Base-by-base conservation (phyloP, 345 rosid species). In the Citrus reticulata region DNA sequence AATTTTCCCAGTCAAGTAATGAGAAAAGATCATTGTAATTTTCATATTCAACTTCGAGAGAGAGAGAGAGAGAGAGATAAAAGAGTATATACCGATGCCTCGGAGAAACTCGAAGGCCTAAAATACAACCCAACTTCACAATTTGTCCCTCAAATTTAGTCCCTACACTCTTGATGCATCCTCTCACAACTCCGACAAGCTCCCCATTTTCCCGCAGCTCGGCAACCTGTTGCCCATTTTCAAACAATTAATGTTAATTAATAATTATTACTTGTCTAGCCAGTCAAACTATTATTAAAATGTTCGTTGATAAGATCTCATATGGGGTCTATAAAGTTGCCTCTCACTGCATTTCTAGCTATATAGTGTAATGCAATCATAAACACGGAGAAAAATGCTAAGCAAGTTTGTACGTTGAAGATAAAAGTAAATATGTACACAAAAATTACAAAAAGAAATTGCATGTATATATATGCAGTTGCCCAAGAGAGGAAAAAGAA, bases 51-150 rank as follows among this genome's bases (percentile, higher is more conserved):
- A 40, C 63, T 17, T 37, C n/a, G 61, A 59, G 27, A 75, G 67
- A 46, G 78, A 22, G 27, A 77, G 39, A 14, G n/a, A n/a, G 34
- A 49, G 58, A 59, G 57, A 32, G 68, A 54, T 1, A 46, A 13
- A 11, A 46, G 51, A 68, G 32, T 49, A 30, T 34, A 6, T 81
- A 90, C 93, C 90, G 84, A 77, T 88, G 90, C 35, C 32, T 64
- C 27, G 90, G 88, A 85, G 88, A 87, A 72, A 90, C 91, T 72
- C 93, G 86, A 57, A 90, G 91, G 78, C 93, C 91, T 62, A 88
- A 84, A 39, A 87, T 84, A 87, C 90, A 88, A 58, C 93, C 93
- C 83, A 87, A 73, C 68, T 86, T 87, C 75, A 88, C 66, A 78
- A 66, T 27, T 1, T 62, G 74, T 59, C 70, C 83, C 66, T 80